Evolutionary conservation across 139 green algal species (phyloP).

Genomic region (Chlamydomonas sphaeroides): DNA sequence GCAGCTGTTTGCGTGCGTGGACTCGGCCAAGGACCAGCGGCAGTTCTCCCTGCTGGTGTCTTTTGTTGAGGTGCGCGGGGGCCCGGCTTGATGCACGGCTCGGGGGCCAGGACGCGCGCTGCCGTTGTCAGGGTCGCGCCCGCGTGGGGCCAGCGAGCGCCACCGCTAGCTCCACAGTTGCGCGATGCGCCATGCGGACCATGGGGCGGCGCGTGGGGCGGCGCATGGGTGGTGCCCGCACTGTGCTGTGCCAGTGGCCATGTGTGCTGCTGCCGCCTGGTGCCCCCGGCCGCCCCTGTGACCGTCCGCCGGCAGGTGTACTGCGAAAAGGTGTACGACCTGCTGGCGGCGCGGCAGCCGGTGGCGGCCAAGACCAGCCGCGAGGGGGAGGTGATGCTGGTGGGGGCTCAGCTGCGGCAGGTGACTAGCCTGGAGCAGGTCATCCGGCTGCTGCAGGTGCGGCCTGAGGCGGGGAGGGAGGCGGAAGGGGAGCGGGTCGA

Average conservation of each 20-base stretch:
- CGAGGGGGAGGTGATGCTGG: slow-evolving; percentile 38
- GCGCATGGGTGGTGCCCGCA: too few species aligned
- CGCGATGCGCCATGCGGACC: too few species aligned
- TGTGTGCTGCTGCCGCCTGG: neutral
- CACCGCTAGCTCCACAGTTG: too few species aligned
- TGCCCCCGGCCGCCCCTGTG: neutral
- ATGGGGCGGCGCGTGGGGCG: too few species aligned
- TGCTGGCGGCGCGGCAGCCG: slow-evolving; percentile 9
- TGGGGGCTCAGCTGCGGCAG: slow-evolving; percentile 29
- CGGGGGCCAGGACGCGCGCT: too few species aligned
- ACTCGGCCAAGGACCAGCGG: neutral
- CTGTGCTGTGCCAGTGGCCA: too few species aligned
- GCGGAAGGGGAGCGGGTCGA: too few species aligned
- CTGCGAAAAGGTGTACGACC: slow-evolving; percentile 32
- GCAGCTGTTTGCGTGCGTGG: slow-evolving; percentile 13
- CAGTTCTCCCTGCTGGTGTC: slow-evolving; percentile 12
- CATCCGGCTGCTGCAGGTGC: slow-evolving; percentile 23
- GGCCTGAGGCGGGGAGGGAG: too few species aligned
- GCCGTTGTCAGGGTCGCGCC: too few species aligned
- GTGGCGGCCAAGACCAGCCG: slow-evolving; percentile 23
- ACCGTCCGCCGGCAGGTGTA: neutral
- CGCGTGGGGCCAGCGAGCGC: too few species aligned
- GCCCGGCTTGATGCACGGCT: too few species aligned
- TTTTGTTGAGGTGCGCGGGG: slow-evolving; percentile 32
- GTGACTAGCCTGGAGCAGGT: slow-evolving; percentile 27